Base-by-base conservation (phyloP, 257 asterid species). In the Penstemon davidsonii region DNA sequence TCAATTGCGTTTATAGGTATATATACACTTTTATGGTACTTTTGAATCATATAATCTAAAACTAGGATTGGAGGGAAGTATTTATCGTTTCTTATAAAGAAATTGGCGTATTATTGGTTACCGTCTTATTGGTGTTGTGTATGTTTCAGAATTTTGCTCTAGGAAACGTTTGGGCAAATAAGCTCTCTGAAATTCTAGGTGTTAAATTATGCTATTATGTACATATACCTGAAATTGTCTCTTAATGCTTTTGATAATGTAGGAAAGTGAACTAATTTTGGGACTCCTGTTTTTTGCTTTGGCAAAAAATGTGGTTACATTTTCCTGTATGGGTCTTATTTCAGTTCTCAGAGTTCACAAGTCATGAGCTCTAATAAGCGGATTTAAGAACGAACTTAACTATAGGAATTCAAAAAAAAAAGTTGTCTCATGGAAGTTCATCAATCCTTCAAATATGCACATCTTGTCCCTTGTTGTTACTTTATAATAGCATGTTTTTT, bases 111-210 rank as follows among this genome's bases (percentile, higher is more conserved):
- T 64, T 54, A 4, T 40, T 58, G 11, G 15, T 38, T 52, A 54
- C n/a, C 36, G 43, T 53, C 40, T 40, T 41, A 19, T 11, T 71
- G 49, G 75, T 10, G 44, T 70, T 6, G 6, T 15, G 40, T 52
- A 39, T 40, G 44, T 6, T 42, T 43, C 37, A 18, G 42, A 8
- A 45, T 61, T 5, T 8, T 42, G 5, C 5, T n/a, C 53, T 55
- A 1, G 39, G 19, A 64, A 36, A 47, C 4, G n/a, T 40, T 8
- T 53, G 77, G 33, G 55, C 63, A 53, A 50, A 25, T 50, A 39
- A 6, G 10, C 40, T 38, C 4, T n/a, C 54, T 65, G 13, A 49
- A 49, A 5, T 3, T 7, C 39, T 33, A 6, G 46, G 10, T 45
- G 18, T 25, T 25, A 2, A 25, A 25, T 25, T 25, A 25, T 9